phyloP scores from a whole-genome alignment of 345 rosid genomes.

The Adansonia digitata region DNA sequence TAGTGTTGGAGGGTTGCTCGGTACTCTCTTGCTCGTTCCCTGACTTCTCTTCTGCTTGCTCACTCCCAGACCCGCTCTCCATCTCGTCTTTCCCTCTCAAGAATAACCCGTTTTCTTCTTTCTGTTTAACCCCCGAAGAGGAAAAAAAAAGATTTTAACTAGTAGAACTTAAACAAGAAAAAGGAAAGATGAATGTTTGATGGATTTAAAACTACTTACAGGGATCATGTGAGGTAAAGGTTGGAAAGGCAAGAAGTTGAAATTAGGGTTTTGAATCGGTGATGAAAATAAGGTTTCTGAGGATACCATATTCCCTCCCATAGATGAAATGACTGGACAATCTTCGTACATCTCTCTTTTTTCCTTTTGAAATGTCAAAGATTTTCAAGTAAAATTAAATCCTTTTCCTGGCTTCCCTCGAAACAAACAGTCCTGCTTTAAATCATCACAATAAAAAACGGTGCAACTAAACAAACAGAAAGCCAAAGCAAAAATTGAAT shows the following conservation, averaged over 20 bases:
- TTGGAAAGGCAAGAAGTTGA: conserved; percentile 69
- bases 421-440: conserved; percentile 8
- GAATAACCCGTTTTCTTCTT: conserved; percentile 63
- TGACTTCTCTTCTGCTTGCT: conserved; percentile 65
- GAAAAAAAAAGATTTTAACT: not conserved
- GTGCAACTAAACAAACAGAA: no score
- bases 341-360: conserved; percentile 66
- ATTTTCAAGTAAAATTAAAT: not conserved
- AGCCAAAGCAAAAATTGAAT: no score
- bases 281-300: conserved; percentile 52
- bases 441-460: not conserved
- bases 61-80: conserved; percentile 85
- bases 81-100: conserved; percentile 57
- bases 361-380: no score
- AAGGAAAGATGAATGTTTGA: not conserved
- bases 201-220: conserved; percentile 29
- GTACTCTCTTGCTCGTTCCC: conserved; percentile 54
- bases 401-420: not conserved
- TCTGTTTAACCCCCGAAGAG: conserved; percentile 30
- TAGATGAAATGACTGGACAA: conserved; percentile 58
- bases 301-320: conserved; percentile 51
- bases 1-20: conserved; percentile 40
- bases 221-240: conserved; percentile 55
- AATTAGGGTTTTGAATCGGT: conserved; percentile 72
- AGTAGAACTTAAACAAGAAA: not conserved